A percentile compares a stretch with the other conserved stretches of the same genome.
These are phyloP conservation scores for Sphagnum fallax DNA, from an alignment of 228 moss, liverwort and hornwort species.

Conservation along the genomic window DNA sequence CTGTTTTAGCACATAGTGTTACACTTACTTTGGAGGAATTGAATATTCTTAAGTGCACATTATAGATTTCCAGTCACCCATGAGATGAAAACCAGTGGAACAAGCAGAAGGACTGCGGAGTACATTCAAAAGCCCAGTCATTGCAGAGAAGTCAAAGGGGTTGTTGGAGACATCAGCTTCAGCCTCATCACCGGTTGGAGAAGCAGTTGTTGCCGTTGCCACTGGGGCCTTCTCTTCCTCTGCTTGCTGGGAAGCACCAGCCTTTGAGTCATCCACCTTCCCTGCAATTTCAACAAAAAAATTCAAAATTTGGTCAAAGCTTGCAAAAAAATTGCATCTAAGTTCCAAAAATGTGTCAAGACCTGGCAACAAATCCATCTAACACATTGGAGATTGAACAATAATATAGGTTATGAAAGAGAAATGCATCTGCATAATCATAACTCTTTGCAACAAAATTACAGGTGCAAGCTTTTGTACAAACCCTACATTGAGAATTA, in stretches of 20 bases:
- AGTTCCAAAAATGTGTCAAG: too few relatives aligned
- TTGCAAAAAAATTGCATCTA: too few relatives aligned
- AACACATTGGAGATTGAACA: too few relatives aligned
- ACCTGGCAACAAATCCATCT: too few relatives aligned
- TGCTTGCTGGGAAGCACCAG: slow-evolving; percentile 28
- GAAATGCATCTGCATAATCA: too few relatives aligned
- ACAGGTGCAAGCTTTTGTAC: too few relatives aligned
- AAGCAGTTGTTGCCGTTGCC: slow-evolving; percentile 16
- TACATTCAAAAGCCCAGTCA: slow-evolving; percentile 96
- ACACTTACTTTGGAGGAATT: neutral
- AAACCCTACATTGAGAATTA: too few relatives aligned
- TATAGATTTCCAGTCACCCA: neutral
- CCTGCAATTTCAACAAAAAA: slow-evolving; percentile 24
- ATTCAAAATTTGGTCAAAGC: neutral
- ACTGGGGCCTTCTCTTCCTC: slow-evolving; percentile 39
- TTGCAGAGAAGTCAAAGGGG: slow-evolving; percentile 91
- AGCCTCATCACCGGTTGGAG: slow-evolving; percentile 33
- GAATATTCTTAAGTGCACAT: neutral
- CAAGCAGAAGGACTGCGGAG: neutral
- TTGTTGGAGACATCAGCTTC: slow-evolving; percentile 55
- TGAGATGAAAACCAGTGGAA: neutral
- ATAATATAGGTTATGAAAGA: too few relatives aligned
- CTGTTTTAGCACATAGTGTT: neutral
- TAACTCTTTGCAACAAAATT: too few relatives aligned
- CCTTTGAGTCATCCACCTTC: slow-evolving; percentile 65